phyloP scores from a whole-genome alignment of 169 alveolate genomes.

The Theileria orientalis region DNA sequence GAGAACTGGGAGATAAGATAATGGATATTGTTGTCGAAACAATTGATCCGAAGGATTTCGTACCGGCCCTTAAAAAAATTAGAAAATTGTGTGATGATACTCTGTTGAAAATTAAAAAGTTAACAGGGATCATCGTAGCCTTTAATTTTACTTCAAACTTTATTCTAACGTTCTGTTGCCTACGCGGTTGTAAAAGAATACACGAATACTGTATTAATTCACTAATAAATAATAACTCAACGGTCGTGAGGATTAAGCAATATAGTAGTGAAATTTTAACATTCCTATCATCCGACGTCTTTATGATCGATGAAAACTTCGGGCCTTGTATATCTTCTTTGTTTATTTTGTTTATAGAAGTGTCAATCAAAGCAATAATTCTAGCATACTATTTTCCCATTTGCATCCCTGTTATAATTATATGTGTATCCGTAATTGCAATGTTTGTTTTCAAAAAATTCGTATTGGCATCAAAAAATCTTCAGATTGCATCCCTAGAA shows the following conservation, averaged over 20 bases:
- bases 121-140: background rate
- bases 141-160: background rate
- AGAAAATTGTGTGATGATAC: conserved; percentile 4
- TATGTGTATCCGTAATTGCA: background rate
- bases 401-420: background rate
- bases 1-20: background rate
- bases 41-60: background rate
- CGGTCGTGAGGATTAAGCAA: background rate
- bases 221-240: background rate
- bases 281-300: conserved; percentile 44
- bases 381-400: conserved; percentile 27
- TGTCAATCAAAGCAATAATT: conserved; percentile 12
- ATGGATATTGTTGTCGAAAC: background rate
- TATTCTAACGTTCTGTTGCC: conserved; percentile 8
- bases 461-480: conserved; percentile 18
- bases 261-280: conserved; percentile 25
- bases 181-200: conserved; percentile 25
- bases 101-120: background rate
- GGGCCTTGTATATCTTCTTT: conserved; percentile 24
- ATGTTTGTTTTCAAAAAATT: background rate
- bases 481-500: conserved; percentile 24
- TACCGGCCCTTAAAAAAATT: background rate
- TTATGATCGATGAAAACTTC: conserved; percentile 38
- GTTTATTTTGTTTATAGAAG: conserved; percentile 7
- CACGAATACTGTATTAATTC: conserved; percentile 45